Conservation (phyloP, 2,329 filamentous ascomycete species). For the Fusarium torulosum region DNA sequence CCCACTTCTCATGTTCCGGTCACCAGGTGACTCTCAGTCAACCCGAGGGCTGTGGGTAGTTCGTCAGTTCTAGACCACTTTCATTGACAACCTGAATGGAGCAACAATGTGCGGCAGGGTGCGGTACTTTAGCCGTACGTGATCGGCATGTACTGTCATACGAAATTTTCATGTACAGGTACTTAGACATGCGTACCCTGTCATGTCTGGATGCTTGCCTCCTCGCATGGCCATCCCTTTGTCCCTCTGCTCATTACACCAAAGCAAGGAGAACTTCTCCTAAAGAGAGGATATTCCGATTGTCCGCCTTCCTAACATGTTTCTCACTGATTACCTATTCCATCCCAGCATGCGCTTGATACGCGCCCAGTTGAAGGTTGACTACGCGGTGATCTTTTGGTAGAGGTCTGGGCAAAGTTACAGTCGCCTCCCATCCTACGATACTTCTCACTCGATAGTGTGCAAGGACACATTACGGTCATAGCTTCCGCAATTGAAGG, state of each 20-base stretch:
- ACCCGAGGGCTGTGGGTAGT: slow-evolving; percentile 21
- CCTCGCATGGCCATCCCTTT: slow-evolving; percentile 26
- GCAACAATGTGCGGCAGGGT: slow-evolving; percentile 41
- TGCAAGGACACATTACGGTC: slow-evolving; percentile 35
- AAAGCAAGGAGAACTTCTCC: background rate
- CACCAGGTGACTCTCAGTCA: slow-evolving; percentile 25
- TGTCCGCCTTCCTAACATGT: slow-evolving; percentile 15
- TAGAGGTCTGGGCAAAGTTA: slow-evolving; percentile 19
- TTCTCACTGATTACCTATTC: background rate
- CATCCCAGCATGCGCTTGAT: slow-evolving; percentile 6
- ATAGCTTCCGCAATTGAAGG: slow-evolving; percentile 36
- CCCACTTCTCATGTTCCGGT: slow-evolving; percentile 7
- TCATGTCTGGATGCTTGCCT: slow-evolving; percentile 20
- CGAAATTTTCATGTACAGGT: slow-evolving; percentile 52
- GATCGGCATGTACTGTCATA: slow-evolving; percentile 54
- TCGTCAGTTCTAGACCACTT: slow-evolving; percentile 45
- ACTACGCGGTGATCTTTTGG: slow-evolving; percentile 11
- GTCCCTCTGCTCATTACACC: slow-evolving; percentile 19
- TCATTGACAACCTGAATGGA: slow-evolving; percentile 34
- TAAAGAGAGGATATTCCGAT: slow-evolving; percentile 28
- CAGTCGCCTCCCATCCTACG: slow-evolving; percentile 5
- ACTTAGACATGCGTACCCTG: slow-evolving; percentile 49
- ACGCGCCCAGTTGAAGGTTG: slow-evolving; percentile 13
- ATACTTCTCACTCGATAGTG: slow-evolving; percentile 31
- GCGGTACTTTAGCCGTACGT: slow-evolving; percentile 53